Evolutionary conservation across 164 flowering plant genomes (phyloP).

Genomic region (Echeveria elegans): DNA sequence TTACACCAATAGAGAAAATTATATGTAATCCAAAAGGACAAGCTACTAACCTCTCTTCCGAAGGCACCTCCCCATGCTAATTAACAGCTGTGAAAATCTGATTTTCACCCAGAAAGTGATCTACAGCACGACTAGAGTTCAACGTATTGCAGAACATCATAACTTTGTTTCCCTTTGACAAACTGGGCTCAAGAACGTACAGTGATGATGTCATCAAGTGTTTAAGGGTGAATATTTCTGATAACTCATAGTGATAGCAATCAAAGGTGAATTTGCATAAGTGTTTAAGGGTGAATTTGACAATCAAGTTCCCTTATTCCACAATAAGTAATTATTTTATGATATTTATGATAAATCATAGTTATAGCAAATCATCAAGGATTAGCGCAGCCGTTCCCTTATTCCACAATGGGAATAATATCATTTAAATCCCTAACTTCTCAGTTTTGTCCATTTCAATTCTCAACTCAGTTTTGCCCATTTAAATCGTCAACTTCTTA

Average conservation of each 20-base stretch:
- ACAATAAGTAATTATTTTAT: no score
- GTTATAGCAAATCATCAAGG: not conserved
- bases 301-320: no score
- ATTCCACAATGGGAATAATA: no score
- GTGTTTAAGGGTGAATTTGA: no score
- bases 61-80: constrained; percentile 98
- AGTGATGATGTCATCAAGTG: constrained; percentile 9
- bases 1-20: not conserved
- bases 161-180: constrained; percentile 83
- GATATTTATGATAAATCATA: no score
- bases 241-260: not conserved
- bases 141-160: constrained; percentile 98
- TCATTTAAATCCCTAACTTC: no score
- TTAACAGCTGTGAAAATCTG: constrained; percentile 87
- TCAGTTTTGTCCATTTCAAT: no score
- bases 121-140: constrained; percentile 96
- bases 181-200: constrained; percentile 96
- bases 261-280: not conserved
- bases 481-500: no score
- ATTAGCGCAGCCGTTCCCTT: not conserved
- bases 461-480: no score
- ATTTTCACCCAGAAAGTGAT: constrained; percentile 85
- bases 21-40: not conserved
- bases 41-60: constrained; percentile 68
- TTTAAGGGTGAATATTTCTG: not conserved